Conservation (phyloP, 305 asterid species). For the Salvia sclarea region DNA sequence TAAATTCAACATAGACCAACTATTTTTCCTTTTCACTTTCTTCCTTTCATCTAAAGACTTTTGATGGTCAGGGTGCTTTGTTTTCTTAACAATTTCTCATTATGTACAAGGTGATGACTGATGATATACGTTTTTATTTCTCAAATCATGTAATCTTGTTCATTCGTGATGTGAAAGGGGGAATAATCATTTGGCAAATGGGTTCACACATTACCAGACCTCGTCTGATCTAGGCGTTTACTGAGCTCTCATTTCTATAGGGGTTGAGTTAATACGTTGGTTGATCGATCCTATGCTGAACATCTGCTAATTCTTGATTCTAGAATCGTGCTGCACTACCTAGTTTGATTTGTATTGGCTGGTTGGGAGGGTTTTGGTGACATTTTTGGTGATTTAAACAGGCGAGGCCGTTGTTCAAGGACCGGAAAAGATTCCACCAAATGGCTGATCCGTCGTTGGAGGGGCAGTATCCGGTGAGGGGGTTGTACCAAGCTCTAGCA, state of each 20-base stretch:
- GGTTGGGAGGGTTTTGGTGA: background rate
- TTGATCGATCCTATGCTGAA: background rate
- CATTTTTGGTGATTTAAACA: conserved; percentile 24
- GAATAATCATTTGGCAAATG: background rate
- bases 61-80: background rate
- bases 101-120: background rate
- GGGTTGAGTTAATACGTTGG: background rate
- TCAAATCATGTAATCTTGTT: background rate
- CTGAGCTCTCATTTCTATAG: background rate
- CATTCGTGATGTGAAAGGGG: background rate
- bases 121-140: background rate
- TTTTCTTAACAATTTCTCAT: background rate
- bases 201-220: background rate
- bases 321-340: no score
- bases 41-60: background rate
- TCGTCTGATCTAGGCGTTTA: background rate
- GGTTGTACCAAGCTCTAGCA: conserved; percentile 82
- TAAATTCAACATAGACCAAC: no score
- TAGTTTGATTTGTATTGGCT: background rate
- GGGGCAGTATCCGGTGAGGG: conserved; percentile 64
- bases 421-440: conserved; percentile 62
- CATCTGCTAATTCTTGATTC: background rate
- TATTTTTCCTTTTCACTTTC: no score
- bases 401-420: conserved; percentile 85
- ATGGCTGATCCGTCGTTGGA: conserved; percentile 80